Evolutionary conservation across 495 filamentous ascomycete species (phyloP).

Genomic region (Friedmanniomyces simplex): DNA sequence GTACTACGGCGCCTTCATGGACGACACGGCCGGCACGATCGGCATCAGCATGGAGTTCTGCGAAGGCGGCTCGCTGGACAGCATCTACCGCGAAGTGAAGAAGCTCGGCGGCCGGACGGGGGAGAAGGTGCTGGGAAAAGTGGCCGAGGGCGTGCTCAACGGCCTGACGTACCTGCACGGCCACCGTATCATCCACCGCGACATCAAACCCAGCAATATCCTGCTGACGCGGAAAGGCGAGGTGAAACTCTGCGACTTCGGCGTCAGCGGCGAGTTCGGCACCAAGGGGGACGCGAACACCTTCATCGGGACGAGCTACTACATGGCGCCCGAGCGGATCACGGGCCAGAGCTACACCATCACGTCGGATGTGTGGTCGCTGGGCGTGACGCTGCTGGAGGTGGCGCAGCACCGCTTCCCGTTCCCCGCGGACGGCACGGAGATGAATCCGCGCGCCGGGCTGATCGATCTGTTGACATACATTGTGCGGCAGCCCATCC

Average conservation of each 20-base stretch:
- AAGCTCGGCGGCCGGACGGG: slow-evolving; percentile 87
- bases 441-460: slow-evolving; percentile 76
- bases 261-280: slow-evolving; percentile 93
- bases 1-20: slow-evolving; percentile 94
- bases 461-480: slow-evolving; percentile 93
- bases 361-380: slow-evolving; percentile 95
- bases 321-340: slow-evolving; percentile 98
- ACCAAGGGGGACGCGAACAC: slow-evolving; percentile 98
- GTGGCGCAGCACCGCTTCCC: slow-evolving; percentile 97
- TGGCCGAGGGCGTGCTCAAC: slow-evolving; percentile 89
- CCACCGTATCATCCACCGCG: slow-evolving; percentile 94
- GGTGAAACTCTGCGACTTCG: slow-evolving; percentile 97
- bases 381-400: slow-evolving; percentile 91
- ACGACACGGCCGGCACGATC: slow-evolving; percentile 85
- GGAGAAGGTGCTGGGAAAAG: slow-evolving; percentile 96
- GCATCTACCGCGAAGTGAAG: slow-evolving; percentile 94
- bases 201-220: slow-evolving; percentile 98
- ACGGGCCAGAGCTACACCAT: slow-evolving; percentile 97
- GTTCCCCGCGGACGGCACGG: slow-evolving; percentile 91
- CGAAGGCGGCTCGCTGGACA: slow-evolving; percentile 89
- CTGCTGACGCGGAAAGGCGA: slow-evolving; percentile 84
- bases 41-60: slow-evolving; percentile 99
- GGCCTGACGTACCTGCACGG: slow-evolving; percentile 93
- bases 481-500: slow-evolving; percentile 91
- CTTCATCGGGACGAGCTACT: slow-evolving; percentile 97